These are phyloP conservation scores for Mollisiaceae sp. DNA, from an alignment of 2,329 filamentous ascomycete genomes.

Conservation along the genomic window DNA sequence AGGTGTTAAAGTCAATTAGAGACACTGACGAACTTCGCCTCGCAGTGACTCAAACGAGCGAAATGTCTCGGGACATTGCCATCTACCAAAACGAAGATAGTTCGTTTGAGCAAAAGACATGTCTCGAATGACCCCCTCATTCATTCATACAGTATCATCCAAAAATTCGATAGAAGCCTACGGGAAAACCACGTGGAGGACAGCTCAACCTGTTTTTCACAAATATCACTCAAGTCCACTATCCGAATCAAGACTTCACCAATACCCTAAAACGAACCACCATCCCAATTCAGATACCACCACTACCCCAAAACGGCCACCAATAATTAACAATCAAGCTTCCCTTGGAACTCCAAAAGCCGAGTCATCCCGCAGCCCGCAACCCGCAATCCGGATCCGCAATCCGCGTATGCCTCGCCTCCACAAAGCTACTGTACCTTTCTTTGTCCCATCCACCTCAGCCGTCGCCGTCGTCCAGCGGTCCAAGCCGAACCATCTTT, in stretches of 20 bases:
- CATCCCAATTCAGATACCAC: neutral
- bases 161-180: neutral
- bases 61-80: neutral
- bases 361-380: neutral
- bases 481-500: neutral
- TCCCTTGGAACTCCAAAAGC: neutral
- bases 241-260: no score
- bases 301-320: neutral
- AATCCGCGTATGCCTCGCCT: neutral
- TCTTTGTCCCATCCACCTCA: neutral
- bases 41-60: neutral
- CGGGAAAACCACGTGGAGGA: neutral
- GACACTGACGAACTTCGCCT: neutral
- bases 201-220: no score
- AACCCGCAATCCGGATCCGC: neutral
- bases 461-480: neutral
- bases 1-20: neutral
- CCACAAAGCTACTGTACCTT: neutral
- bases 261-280: no score
- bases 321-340: neutral
- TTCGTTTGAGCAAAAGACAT: constrained; percentile 1
- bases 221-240: no score
- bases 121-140: neutral
- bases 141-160: no score
- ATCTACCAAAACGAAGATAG: neutral